Evolutionary conservation across 805 yeast species (phyloP).

Genomic region (Candida peoriensis): DNA sequence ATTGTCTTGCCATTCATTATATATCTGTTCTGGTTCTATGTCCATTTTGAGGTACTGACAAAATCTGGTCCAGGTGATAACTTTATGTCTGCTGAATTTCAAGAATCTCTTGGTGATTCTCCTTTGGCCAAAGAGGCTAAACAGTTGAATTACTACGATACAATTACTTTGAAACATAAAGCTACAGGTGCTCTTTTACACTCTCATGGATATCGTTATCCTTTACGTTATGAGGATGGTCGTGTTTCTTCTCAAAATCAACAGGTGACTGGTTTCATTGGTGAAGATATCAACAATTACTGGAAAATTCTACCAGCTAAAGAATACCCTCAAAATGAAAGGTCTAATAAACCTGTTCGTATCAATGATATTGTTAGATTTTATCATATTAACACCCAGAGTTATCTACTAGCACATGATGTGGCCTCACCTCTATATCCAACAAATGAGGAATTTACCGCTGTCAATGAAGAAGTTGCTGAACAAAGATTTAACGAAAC

Average conservation of each 20-base stretch:
- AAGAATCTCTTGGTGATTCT: constrained; percentile 85
- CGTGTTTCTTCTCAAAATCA: constrained; percentile 92
- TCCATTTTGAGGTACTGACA: constrained; percentile 77
- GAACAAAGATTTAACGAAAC: constrained; percentile 62
- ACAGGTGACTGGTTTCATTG: constrained; percentile 74
- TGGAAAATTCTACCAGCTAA: constrained; percentile 79
- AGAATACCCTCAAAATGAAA: constrained; percentile 36
- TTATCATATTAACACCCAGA: constrained; percentile 74
- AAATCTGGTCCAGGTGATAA: constrained; percentile 95
- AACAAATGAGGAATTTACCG: constrained; percentile 91
- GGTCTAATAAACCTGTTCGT: constrained; percentile 44
- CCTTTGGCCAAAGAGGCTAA: constrained; percentile 66
- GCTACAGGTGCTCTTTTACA: constrained; percentile 77
- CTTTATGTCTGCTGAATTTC: constrained; percentile 94
- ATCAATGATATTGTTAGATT: constrained; percentile 76
- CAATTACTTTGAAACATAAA: constrained; percentile 72
- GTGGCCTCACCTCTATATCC: constrained; percentile 92
- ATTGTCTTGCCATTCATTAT: constrained; percentile 76
- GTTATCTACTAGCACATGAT: constrained; percentile 82
- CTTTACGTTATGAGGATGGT: constrained; percentile 93
- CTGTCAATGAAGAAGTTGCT: constrained; percentile 59
- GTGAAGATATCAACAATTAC: constrained; percentile 60
- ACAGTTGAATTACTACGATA: constrained; percentile 70
- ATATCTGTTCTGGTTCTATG: constrained; percentile 85
- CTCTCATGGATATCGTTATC: constrained; percentile 72